Evolutionary conservation across 1,284 basidiomycete genomes (phyloP).

Genomic region (Sparassis latifolia): DNA sequence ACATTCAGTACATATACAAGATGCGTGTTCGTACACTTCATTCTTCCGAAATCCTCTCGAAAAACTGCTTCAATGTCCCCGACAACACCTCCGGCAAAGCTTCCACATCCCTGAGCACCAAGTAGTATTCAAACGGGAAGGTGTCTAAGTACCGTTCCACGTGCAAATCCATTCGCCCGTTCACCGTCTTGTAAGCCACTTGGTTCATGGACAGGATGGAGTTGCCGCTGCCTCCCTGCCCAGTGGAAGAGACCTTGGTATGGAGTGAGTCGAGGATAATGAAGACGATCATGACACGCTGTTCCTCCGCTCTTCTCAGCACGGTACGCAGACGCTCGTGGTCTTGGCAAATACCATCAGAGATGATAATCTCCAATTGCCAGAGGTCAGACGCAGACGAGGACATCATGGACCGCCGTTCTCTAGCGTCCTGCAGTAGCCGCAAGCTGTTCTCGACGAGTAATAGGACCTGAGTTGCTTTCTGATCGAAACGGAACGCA

Average conservation of each 20-base stretch:
- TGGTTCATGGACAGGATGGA: constrained; percentile 95
- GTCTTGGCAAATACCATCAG: constrained; percentile 97
- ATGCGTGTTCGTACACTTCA: constrained; percentile 21
- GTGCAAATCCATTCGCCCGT: constrained; percentile 84
- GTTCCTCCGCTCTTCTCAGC: constrained; percentile 83
- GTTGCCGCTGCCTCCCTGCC: constrained; percentile 33
- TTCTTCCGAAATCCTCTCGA: constrained; percentile 70
- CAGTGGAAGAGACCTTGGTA: constrained; percentile 12
- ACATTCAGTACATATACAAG: too few relatives aligned
- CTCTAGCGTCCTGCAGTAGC: constrained; percentile 72
- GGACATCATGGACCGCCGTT: constrained; percentile 52
- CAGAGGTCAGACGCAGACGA: constrained; percentile 81
- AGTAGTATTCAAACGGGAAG: constrained; percentile 98
- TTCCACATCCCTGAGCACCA: constrained; percentile 88
- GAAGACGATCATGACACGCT: constrained; percentile 95
- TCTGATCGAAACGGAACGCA: constrained; percentile 88
- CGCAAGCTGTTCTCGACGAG: constrained; percentile 82
- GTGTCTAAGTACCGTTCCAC: constrained; percentile 90
- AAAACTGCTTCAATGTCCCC: constrained; percentile 91
- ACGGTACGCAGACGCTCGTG: constrained; percentile 81
- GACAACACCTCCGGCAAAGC: constrained; percentile 88
- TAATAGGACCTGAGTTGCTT: constrained; percentile 83
- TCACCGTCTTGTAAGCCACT: constrained; percentile 81
- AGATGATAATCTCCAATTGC: constrained; percentile 98
- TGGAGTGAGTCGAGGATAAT: constrained; percentile 90